Conservation (phyloP, 2,329 filamentous ascomycete genomes). For the Hypoxylon sp. region DNA sequence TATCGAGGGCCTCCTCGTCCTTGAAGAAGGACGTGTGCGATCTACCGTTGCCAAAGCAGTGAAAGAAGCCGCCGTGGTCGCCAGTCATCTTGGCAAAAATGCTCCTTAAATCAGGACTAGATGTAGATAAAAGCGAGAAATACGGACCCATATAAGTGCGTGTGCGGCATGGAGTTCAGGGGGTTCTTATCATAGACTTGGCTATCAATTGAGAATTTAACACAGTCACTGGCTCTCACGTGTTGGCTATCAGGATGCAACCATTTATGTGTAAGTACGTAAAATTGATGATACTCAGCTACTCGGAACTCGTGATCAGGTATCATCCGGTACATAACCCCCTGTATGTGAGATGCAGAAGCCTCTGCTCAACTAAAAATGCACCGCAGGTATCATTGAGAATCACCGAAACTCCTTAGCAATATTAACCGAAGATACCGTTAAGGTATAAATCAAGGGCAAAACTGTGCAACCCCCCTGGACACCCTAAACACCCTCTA, state of each 20-base stretch:
- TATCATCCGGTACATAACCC: not conserved
- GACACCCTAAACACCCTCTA: conserved; percentile 44
- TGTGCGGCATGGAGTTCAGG: conserved; percentile 29
- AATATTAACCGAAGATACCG: conserved; percentile 10
- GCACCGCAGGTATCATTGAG: conserved; percentile 39
- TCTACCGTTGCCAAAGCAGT: conserved; percentile 74
- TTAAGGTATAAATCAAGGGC: no score
- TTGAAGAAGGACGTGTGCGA: conserved; percentile 77
- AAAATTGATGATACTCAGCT: no score
- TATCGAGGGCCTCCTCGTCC: conserved; percentile 74
- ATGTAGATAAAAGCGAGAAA: conserved; percentile 6
- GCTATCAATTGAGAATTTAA: conserved; percentile 12
- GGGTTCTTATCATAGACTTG: conserved; percentile 20
- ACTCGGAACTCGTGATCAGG: no score
- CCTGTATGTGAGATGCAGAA: not conserved
- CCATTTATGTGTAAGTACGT: no score
- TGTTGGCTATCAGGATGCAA: no score
- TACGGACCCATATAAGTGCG: conserved; percentile 7
- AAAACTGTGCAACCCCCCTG: no score
- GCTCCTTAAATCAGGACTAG: conserved; percentile 60
- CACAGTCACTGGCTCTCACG: conserved; percentile 1
- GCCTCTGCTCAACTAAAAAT: conserved; percentile 32
- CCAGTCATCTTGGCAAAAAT: conserved; percentile 69
- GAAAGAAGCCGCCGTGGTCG: conserved; percentile 74
- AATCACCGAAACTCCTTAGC: conserved; percentile 38